Evolutionary conservation across 2,329 filamentous ascomycete species (phyloP), one percentile per base, ranked within the genome.

Genomic region (Knufia fluminis): DNA sequence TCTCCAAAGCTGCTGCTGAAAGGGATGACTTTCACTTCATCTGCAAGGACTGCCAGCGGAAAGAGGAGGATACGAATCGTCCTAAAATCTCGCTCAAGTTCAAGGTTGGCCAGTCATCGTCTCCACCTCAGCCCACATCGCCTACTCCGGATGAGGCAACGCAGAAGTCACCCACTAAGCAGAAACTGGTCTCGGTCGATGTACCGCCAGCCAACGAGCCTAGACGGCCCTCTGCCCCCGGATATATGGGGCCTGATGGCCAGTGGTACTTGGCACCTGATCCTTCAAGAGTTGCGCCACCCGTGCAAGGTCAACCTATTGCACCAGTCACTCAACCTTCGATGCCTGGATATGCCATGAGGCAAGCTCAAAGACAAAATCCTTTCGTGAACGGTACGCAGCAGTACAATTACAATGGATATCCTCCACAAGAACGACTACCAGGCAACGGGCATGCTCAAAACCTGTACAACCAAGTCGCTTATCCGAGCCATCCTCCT

Each of bases 1-100:
- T 97, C 55, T 77, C 78, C 40, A 79, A 94, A 59, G 71, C 77
- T 52, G 85, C 90, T 54, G 90, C 89, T 0, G 91, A 95, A 56
- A 76, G 82, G 41, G 80, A 87, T 1, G 86, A 94, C 57, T 97
- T 97, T 61, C 82, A 86, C 53, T 95, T 95, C 61, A 67, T 95
- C 56, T 97, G 91, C 69, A 71, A 71, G 28, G 80, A 83, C 42
- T 98, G 92, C 70, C 80, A 79, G 58, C 80, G 76, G 14, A 82
- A 80, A 51, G 78, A 81, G 54, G 74, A 83, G 57, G 78, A 80
- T 47, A 73, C 74, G 16, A 78, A 75, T 52, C 72, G 72, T 57
- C 78, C 79, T 33, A 85, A 83, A 61, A 72, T 81, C 41, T 72
- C 76, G 12, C 66, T 83, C 55, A 81, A 80, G 60, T 73, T 83